Conservation (phyloP, 306 rosid species). For the Dalbergia cultrata region DNA sequence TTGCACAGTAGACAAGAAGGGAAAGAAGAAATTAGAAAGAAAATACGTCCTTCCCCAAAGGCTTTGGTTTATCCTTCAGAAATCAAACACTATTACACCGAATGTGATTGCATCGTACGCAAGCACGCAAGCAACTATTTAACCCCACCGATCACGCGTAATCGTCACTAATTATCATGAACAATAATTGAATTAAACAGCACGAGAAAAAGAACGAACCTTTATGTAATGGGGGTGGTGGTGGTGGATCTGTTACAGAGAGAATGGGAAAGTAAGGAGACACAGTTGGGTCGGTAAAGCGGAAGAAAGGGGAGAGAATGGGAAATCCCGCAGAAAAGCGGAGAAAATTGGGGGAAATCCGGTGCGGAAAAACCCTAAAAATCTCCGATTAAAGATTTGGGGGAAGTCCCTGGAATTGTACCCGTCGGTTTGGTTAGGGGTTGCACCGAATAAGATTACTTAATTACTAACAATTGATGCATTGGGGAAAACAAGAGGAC, state of each 20-base stretch:
- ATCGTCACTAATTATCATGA: constrained; percentile 13
- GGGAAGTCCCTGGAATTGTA: constrained; percentile 41
- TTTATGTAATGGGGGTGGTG: background rate
- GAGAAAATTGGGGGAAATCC: constrained; percentile 39
- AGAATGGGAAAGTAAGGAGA: constrained; percentile 20
- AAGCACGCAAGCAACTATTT: background rate
- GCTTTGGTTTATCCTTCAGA: background rate
- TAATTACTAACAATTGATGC: background rate
- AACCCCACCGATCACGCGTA: constrained; percentile 16
- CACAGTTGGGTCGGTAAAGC: background rate
- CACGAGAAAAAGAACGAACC: constrained; percentile 17
- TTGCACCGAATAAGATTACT: constrained; percentile 30
- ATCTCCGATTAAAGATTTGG: constrained; percentile 51
- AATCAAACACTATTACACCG: constrained; percentile 4
- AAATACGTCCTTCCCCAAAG: background rate
- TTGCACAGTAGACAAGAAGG: background rate
- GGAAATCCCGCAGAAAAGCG: constrained; percentile 33
- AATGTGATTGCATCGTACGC: constrained; percentile 17
- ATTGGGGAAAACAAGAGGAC: background rate
- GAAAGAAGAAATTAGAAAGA: background rate
- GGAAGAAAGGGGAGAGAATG: background rate
- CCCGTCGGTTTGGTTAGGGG: background rate
- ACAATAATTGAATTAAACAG: background rate
- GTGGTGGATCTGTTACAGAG: constrained; percentile 6
- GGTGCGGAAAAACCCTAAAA: constrained; percentile 70